phyloP scores from a whole-genome alignment of 164 flowering plant genomes.

The Nelumbo lutea region DNA sequence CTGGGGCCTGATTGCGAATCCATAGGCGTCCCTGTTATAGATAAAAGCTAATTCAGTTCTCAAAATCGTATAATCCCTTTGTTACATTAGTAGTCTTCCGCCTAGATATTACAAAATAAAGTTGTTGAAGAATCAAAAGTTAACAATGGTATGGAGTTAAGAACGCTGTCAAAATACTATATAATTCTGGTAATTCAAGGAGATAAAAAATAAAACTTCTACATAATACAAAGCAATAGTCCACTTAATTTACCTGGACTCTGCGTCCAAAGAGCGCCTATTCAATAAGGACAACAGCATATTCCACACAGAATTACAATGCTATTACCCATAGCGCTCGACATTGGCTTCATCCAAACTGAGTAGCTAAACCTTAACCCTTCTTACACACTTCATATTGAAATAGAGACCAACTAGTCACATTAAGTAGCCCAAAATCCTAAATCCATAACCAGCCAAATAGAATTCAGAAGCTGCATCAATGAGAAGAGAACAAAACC shows the following conservation, averaged over 20 bases:
- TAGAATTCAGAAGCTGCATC: background rate
- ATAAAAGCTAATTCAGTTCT: constrained; percentile 9
- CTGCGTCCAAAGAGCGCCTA: constrained; percentile 41
- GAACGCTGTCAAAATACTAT: background rate
- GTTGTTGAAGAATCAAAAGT: background rate
- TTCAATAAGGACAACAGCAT: constrained; percentile 50
- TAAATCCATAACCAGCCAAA: constrained; percentile 4
- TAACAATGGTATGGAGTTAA: background rate
- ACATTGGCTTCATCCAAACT: constrained; percentile 16
- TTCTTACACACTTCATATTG: background rate
- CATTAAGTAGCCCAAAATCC: constrained; percentile 14
- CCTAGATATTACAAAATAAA: background rate
- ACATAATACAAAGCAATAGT: background rate
- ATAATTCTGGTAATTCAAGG: background rate
- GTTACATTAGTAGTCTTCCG: too few species aligned
- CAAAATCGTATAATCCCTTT: background rate
- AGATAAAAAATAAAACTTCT: background rate
- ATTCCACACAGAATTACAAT: constrained; percentile 17
- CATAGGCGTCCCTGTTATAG: constrained; percentile 80
- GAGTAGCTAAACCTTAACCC: constrained; percentile 12
- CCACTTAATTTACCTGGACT: constrained; percentile 35
- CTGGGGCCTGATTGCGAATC: constrained; percentile 93
- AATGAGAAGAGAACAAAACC: background rate
- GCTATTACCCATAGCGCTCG: constrained; percentile 23
- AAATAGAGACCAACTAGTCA: constrained; percentile 3